Conservation (phyloP, 179 eudicot species). For the Beta lomatogona region DNA sequence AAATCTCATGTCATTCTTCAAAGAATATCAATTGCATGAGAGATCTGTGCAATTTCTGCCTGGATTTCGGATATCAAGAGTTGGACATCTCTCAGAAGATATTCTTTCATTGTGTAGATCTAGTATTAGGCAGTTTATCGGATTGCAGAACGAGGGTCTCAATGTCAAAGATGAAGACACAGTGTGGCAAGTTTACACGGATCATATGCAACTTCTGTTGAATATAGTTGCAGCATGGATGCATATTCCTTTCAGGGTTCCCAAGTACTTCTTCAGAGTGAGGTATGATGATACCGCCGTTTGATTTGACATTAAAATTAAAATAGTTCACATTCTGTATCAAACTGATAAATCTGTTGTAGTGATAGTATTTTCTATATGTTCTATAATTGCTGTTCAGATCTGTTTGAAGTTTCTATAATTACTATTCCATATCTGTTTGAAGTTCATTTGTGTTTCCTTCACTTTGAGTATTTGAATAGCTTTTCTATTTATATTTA, state of each 20-base stretch:
- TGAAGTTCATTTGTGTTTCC: neutral
- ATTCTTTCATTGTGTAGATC: constrained; percentile 42
- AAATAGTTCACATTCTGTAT: neutral
- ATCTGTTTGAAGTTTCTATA: neutral
- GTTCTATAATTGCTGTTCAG: neutral
- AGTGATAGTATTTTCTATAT: neutral
- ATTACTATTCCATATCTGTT: neutral
- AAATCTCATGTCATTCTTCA: constrained; percentile 50
- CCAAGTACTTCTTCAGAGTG: constrained; percentile 62
- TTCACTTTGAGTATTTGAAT: neutral
- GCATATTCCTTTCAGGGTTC: constrained; percentile 52
- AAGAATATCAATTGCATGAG: constrained; percentile 35
- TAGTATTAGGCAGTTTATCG: constrained; percentile 45
- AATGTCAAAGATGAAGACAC: constrained; percentile 26
- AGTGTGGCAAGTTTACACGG: constrained; percentile 25
- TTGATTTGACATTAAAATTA: neutral
- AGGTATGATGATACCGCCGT: constrained; percentile 47
- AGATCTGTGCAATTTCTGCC: constrained; percentile 31
- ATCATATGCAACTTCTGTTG: constrained; percentile 45
- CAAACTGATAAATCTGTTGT: neutral
- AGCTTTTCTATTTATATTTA: neutral
- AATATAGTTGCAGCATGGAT: constrained; percentile 47
- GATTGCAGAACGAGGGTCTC: constrained; percentile 39
- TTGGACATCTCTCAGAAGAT: constrained; percentile 37
- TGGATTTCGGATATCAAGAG: constrained; percentile 34